A percentile compares a stretch with the other conserved stretches of the same genome.
These are phyloP conservation scores for Tanacetum coccineum DNA, from an alignment of 129 eudicot species.

Conservation along the genomic window DNA sequence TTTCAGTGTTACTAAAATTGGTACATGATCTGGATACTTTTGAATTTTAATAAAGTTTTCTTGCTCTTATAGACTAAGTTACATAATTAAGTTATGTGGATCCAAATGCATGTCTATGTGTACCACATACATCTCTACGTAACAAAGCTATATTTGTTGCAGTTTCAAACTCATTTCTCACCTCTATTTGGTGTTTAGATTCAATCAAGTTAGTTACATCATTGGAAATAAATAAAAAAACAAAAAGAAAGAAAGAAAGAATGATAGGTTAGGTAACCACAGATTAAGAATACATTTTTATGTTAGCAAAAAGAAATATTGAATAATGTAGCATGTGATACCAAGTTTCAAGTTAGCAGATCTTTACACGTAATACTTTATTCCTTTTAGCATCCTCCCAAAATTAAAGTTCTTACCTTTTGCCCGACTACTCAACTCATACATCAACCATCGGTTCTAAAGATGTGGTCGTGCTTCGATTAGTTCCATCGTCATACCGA, in stretches of 20 bases:
- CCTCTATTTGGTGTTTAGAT: slow-evolving; percentile 32
- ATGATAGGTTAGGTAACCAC: slow-evolving; percentile 37
- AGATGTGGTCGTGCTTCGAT: slow-evolving; percentile 20
- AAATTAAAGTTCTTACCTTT: slow-evolving; percentile 24
- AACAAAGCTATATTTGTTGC: slow-evolving; percentile 19
- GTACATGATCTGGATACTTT: slow-evolving; percentile 28
- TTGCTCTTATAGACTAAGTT: slow-evolving; percentile 31
- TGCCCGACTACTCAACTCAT: slow-evolving; percentile 22
- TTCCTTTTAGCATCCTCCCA: slow-evolving; percentile 39
- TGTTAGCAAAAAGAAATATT: slow-evolving; percentile 21
- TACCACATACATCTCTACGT: slow-evolving; percentile 31
- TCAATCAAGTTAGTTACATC: slow-evolving; percentile 25
- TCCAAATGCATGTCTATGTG: slow-evolving; percentile 30
- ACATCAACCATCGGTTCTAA: slow-evolving; percentile 14
- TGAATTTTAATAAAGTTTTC: slow-evolving; percentile 20
- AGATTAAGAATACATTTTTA: slow-evolving; percentile 3
- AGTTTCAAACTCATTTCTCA: slow-evolving; percentile 29
- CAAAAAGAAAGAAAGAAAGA: not conserved
- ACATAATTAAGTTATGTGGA: slow-evolving; percentile 23
- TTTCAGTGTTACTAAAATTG: slow-evolving; percentile 28
- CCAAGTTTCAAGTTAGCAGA: slow-evolving; percentile 38
- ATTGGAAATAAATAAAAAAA: slow-evolving; percentile 8
- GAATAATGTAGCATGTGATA: slow-evolving; percentile 57
- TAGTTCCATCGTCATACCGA: slow-evolving; percentile 6
- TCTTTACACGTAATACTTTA: slow-evolving; percentile 60